Conservation (phyloP, 495 filamentous ascomycete species). For the Penicillium roqueforti region DNA sequence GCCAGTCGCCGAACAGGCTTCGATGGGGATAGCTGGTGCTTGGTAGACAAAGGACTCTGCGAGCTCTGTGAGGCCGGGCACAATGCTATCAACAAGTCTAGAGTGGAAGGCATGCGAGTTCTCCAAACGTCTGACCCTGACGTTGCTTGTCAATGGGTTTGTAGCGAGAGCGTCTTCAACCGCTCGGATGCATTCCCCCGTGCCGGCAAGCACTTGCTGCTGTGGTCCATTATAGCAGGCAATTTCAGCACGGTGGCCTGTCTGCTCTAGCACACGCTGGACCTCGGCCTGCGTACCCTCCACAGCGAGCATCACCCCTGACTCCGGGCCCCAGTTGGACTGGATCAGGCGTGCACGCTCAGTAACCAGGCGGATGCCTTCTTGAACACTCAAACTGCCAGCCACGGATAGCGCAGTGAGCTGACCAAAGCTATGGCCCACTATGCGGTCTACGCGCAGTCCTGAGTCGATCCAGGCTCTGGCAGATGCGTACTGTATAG, state of each 20-base stretch:
- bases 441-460: conserved; percentile 27
- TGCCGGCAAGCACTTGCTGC: conserved; percentile 35
- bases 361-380: conserved; percentile 37
- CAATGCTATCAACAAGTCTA: conserved; percentile 36
- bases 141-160: background rate
- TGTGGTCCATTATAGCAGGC: conserved; percentile 47
- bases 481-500: conserved; percentile 48
- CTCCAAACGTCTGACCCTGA: conserved; percentile 37
- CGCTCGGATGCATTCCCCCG: conserved; percentile 27
- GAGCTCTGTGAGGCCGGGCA: conserved; percentile 22
- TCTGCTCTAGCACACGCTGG: background rate
- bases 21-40: conserved; percentile 24
- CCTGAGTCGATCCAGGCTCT: conserved; percentile 49
- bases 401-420: conserved; percentile 46
- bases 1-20: conserved; percentile 15
- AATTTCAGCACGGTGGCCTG: conserved; percentile 20
- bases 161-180: conserved; percentile 7
- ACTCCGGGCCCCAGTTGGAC: background rate
- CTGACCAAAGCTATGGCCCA: conserved; percentile 56
- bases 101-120: conserved; percentile 51
- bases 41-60: conserved; percentile 28
- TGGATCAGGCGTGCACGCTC: conserved; percentile 28
- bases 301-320: background rate
- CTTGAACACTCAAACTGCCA: conserved; percentile 30
- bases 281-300: background rate